phyloP scores from a whole-genome alignment of 2,329 filamentous ascomycete species.

The Dactylonectria estremocensis region DNA sequence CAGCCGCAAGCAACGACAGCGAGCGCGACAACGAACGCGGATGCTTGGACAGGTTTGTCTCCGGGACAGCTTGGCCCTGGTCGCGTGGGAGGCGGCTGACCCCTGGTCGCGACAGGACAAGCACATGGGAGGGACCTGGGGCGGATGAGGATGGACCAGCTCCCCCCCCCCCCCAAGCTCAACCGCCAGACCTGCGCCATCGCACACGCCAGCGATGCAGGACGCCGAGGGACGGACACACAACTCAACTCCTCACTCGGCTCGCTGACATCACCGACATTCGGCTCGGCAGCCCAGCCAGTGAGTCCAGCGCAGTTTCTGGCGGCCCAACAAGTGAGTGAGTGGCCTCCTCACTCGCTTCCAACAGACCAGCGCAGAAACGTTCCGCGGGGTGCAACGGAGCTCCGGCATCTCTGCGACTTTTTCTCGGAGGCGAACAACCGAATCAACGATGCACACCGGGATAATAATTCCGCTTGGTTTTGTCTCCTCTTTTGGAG shows the following conservation, averaged over 20 bases:
- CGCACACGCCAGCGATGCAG: conserved; percentile 10
- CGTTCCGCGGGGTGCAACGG: conserved; percentile 16
- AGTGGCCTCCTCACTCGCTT: neutral
- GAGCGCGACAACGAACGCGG: conserved; percentile 22
- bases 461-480: conserved; percentile 20
- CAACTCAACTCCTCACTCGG: conserved; percentile 20
- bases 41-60: conserved; percentile 28
- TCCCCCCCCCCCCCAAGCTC: conserved; percentile 9
- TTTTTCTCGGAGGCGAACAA: conserved; percentile 25
- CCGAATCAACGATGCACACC: conserved; percentile 24
- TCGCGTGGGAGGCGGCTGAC: conserved; percentile 29
- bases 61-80: conserved; percentile 33
- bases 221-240: conserved; percentile 27
- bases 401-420: conserved; percentile 20
- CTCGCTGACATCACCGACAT: conserved; percentile 46
- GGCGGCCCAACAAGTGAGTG: conserved; percentile 7
- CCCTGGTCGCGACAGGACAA: conserved; percentile 28
- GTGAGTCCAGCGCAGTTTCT: neutral
- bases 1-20: conserved; percentile 26
- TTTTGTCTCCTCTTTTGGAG: conserved; percentile 2
- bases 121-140: conserved; percentile 36
- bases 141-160: conserved; percentile 28
- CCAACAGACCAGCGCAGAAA: neutral
- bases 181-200: conserved; percentile 9
- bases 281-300: conserved; percentile 11